Conservation (phyloP, 2,329 filamentous ascomycete genomes). For the Lachnellula willkommii region DNA sequence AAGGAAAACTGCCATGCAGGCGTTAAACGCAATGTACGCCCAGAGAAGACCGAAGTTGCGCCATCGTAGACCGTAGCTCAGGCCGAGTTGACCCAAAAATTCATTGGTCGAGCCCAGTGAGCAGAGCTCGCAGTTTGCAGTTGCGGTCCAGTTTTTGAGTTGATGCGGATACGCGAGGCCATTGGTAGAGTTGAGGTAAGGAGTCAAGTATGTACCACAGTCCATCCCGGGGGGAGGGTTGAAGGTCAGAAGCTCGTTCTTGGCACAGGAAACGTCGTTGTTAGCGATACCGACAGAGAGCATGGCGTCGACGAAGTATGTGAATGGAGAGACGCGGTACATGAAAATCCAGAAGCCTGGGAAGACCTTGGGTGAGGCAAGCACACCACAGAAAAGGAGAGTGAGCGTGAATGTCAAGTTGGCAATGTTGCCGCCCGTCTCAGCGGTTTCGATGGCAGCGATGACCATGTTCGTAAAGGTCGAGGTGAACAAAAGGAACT, state of each 20-base stretch:
- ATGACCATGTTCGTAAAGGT: conserved; percentile 77
- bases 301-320: conserved; percentile 70
- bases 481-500: conserved; percentile 74
- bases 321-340: conserved; percentile 75
- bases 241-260: conserved; percentile 62
- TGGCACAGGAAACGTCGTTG: conserved; percentile 57
- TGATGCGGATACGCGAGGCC: not conserved
- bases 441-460: conserved; percentile 66
- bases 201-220: conserved; percentile 52
- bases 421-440: conserved; percentile 69
- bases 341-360: conserved; percentile 78
- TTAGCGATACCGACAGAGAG: conserved; percentile 64
- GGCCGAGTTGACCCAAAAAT: conserved; percentile 43
- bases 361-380: conserved; percentile 32
- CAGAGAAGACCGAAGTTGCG: conserved; percentile 58
- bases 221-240: conserved; percentile 51
- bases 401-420: conserved; percentile 68
- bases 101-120: conserved; percentile 44
- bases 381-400: conserved; percentile 59
- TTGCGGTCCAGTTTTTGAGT: conserved; percentile 37
- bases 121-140: conserved; percentile 50
- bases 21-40: conserved; percentile 43
- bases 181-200: not conserved
- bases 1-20: conserved; percentile 44
- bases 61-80: conserved; percentile 56